phyloP scores from a whole-genome alignment of 441 rosid genomes.

The Gossypium davidsonii region DNA sequence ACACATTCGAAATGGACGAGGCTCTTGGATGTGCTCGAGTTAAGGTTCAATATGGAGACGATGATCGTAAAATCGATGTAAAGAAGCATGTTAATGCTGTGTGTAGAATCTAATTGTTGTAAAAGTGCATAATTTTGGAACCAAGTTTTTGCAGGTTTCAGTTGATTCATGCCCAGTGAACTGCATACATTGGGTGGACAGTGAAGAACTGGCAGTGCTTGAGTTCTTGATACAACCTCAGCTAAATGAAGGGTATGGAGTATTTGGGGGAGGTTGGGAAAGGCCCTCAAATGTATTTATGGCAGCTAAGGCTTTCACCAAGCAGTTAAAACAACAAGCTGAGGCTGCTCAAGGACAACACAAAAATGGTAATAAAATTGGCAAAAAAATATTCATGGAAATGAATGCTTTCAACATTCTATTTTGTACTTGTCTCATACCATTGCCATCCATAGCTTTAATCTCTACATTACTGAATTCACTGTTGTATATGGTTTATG shows the following conservation, averaged over 20 bases:
- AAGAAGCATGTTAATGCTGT: not conserved
- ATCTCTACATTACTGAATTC: too few species aligned
- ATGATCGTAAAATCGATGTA: conserved; percentile 44
- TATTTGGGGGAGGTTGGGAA: conserved; percentile 62
- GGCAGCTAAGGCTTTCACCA: conserved; percentile 44
- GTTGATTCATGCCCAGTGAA: conserved; percentile 62
- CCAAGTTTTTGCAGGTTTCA: conserved; percentile 30
- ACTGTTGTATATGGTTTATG: too few species aligned
- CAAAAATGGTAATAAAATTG: conserved; percentile 22
- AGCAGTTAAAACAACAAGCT: conserved; percentile 32
- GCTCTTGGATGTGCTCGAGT: conserved; percentile 36
- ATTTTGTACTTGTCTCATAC: too few species aligned
- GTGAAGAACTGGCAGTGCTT: conserved; percentile 43
- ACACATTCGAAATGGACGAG: conserved; percentile 49
- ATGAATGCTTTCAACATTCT: too few species aligned
- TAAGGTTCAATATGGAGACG: conserved; percentile 31
- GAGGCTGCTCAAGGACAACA: conserved; percentile 12
- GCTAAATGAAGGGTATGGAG: conserved; percentile 41
- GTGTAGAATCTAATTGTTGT: not conserved
- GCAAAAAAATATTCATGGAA: too few species aligned
- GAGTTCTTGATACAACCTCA: conserved; percentile 48
- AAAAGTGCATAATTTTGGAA: not conserved
- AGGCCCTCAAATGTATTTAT: conserved; percentile 44
- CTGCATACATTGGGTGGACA: conserved; percentile 56
- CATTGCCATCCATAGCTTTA: too few species aligned